Conservation (phyloP, 148 eudicot species). For the Vaccinium myrtillus region DNA sequence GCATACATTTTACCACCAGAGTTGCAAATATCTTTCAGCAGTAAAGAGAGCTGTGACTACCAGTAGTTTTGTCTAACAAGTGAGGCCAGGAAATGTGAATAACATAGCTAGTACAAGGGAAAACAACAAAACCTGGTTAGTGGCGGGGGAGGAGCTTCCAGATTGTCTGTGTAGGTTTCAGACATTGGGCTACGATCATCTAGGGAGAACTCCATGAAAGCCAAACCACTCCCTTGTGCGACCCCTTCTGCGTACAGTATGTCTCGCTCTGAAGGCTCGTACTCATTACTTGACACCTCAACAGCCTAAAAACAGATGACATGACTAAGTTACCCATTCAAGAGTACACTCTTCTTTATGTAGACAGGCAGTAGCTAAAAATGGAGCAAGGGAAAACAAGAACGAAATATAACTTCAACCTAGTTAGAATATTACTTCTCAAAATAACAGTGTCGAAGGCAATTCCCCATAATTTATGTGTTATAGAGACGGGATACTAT, state of each 20-base stretch:
- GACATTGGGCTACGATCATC: slow-evolving; percentile 97
- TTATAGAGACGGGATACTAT: not conserved
- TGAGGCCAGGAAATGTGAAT: not conserved
- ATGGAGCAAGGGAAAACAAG: not conserved
- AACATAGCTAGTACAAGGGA: not conserved
- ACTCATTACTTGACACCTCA: slow-evolving; percentile 94
- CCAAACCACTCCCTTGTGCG: slow-evolving; percentile 89
- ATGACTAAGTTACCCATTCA: slow-evolving; percentile 10
- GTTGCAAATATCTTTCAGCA: slow-evolving; percentile 5
- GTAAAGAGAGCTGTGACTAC: not conserved
- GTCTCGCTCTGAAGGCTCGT: slow-evolving; percentile 93
- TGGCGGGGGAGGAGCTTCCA: slow-evolving; percentile 64
- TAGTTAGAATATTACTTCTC: not conserved
- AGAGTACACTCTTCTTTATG: too few species aligned
- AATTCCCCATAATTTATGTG: not conserved
- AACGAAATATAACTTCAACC: not conserved
- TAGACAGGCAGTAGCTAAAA: not conserved
- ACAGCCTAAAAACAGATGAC: slow-evolving; percentile 57
- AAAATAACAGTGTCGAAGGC: not conserved
- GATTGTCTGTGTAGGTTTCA: slow-evolving; percentile 71
- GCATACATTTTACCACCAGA: slow-evolving; percentile 2
- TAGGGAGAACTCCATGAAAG: slow-evolving; percentile 91
- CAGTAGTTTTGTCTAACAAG: not conserved
- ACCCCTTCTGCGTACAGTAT: slow-evolving; percentile 94
- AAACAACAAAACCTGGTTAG: slow-evolving; percentile 54